These are phyloP conservation scores for Rhipidocladum racemiflorum DNA, from an alignment of 176 grass and related monocot genomes.

Conservation along the genomic window DNA sequence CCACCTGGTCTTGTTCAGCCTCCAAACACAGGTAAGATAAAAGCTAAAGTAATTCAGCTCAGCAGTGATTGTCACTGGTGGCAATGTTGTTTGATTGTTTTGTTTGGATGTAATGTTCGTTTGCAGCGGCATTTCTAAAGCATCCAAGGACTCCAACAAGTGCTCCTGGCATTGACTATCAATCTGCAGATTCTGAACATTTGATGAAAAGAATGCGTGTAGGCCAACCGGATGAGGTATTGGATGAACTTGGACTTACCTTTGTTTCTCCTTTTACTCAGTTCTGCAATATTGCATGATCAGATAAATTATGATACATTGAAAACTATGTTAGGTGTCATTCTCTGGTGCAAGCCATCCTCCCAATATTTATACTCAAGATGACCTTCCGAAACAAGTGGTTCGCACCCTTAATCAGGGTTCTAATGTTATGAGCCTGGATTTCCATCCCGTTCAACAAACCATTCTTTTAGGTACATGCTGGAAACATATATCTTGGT, in stretches of 20 bases:
- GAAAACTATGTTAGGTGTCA: conserved; percentile 58
- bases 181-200: conserved; percentile 97
- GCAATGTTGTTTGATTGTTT: conserved; percentile 25
- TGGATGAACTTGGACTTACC: background rate
- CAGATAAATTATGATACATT: conserved; percentile 18
- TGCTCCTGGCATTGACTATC: conserved; percentile 87
- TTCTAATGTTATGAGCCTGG: conserved; percentile 96
- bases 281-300: background rate
- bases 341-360: conserved; percentile 88
- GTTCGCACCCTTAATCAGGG: conserved; percentile 87
- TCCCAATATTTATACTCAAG: conserved; percentile 87
- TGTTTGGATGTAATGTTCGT: conserved; percentile 20
- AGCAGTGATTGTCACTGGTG: background rate
- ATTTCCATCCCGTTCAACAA: conserved; percentile 93
- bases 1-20: conserved; percentile 81
- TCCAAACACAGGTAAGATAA: conserved; percentile 71
- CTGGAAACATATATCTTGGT: background rate
- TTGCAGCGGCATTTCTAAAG: conserved; percentile 89
- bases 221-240: conserved; percentile 95
- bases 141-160: conserved; percentile 85
- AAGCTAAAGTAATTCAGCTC: conserved; percentile 12
- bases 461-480: conserved; percentile 91
- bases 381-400: conserved; percentile 89
- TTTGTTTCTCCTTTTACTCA: conserved; percentile 12
- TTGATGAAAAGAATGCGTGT: conserved; percentile 97